Percentiles rank a stretch among this genome's conserved stretches.
Evolutionary conservation across 495 filamentous ascomycete species (phyloP).

Genomic region (Filosporella fistucella): DNA sequence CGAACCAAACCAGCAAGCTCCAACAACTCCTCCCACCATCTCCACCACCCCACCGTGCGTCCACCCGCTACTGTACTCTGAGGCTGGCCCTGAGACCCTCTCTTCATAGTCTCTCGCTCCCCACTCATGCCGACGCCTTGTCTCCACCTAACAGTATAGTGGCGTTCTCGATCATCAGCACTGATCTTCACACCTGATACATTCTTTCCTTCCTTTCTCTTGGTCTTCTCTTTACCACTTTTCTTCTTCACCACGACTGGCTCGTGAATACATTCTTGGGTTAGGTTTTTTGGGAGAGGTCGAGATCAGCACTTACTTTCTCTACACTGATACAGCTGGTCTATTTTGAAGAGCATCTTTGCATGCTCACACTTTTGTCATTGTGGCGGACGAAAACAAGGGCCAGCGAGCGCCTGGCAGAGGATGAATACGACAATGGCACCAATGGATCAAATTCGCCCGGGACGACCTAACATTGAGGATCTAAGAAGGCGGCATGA

Average conservation of each 20-base stretch:
- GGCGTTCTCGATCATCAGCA: slow-evolving; percentile 5
- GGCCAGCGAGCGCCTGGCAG: slow-evolving; percentile 10
- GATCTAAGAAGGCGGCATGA: slow-evolving; percentile 5
- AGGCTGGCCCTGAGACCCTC: neutral
- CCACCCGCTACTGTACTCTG: slow-evolving; percentile 3
- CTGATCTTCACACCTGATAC: slow-evolving; percentile 24
- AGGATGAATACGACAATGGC: slow-evolving; percentile 23
- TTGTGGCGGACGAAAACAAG: slow-evolving; percentile 10
- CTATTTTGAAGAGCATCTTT: slow-evolving; percentile 4
- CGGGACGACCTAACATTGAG: slow-evolving; percentile 4
- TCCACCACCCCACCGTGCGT: neutral
- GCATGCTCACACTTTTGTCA: slow-evolving; percentile 10
- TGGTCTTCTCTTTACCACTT: slow-evolving; percentile 18
- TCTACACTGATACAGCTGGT: neutral
- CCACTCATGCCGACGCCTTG: slow-evolving; percentile 3
- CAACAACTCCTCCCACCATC: too few relatives aligned
- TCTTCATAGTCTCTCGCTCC: neutral
- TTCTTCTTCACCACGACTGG: slow-evolving; percentile 22
- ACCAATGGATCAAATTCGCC: slow-evolving; percentile 13
- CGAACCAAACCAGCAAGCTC: slow-evolving; percentile 1
- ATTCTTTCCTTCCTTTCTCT: slow-evolving; percentile 25
- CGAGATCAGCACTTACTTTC: slow-evolving; percentile 4
- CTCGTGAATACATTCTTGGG: slow-evolving; percentile 19
- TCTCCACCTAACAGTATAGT: slow-evolving; percentile 1
- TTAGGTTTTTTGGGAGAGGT: slow-evolving; percentile 6